These are phyloP conservation scores for Neurospora tetraspora DNA, from an alignment of 495 filamentous ascomycete genomes.

Conservation along the genomic window DNA sequence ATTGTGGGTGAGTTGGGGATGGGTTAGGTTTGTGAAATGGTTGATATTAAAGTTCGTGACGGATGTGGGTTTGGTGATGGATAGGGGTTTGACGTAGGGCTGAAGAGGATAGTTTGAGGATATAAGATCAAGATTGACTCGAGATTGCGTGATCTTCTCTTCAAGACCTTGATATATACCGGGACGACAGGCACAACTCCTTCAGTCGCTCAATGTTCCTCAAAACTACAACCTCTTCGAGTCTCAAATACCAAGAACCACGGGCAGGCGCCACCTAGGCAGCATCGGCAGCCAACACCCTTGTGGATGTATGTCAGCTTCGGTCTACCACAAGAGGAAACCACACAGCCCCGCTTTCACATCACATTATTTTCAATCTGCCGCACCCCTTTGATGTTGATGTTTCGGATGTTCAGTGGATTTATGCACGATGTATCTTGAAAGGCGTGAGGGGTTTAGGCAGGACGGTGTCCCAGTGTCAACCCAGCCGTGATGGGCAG, in stretches of 20 bases:
- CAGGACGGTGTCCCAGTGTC: background rate
- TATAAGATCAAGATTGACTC: background rate
- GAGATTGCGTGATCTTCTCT: background rate
- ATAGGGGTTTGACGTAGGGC: background rate
- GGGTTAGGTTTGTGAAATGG: background rate
- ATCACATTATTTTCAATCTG: background rate
- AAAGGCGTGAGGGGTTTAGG: background rate
- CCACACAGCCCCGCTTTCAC: background rate
- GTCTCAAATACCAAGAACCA: background rate
- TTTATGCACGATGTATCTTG: background rate
- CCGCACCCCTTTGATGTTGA: background rate
- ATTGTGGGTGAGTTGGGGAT: background rate
- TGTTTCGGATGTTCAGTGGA: background rate
- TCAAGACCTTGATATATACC: background rate
- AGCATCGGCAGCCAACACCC: background rate
- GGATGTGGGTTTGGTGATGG: background rate
- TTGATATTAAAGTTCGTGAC: background rate
- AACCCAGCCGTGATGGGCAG: slow-evolving; percentile 1
- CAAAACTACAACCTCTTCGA: background rate
- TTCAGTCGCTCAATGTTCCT: background rate
- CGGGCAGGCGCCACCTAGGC: background rate
- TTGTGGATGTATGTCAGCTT: background rate
- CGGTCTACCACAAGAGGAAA: background rate
- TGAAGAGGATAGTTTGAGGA: background rate
- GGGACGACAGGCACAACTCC: background rate